Base-by-base conservation (phyloP, 495 filamentous ascomycete genomes). In the Penicillium mononematosum region DNA sequence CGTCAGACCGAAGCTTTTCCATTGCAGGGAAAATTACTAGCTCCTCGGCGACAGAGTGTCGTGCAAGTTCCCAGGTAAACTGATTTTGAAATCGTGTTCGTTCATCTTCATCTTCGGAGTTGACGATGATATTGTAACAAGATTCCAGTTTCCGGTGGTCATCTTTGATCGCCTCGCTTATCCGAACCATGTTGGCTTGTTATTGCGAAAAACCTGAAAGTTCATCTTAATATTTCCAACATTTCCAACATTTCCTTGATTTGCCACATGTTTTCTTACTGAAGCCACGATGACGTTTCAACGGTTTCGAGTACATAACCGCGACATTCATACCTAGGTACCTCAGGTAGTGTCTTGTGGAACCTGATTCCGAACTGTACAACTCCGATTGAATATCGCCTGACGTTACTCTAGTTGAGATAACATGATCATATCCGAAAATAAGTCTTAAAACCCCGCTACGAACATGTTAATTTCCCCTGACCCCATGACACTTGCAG, bases 51-150 rank as follows among this genome's bases (percentile, higher is more conserved):
- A 87, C 71, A 0, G 81, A 77, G 64, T 88, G 81, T n/a, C 85
- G 78, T 7, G 88, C 81, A 5, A 90, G 72, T 59, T 85, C 82
- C 88, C 87, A 90, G 14, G 82, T 82, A 51, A 88, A 85, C 53
- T 83, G 79, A 49, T 89, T 89, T 63, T 83, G 81, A 65, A 75
- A 88, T 14, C 78, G 70, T 0, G 67, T 70, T 54, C 78, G 77
- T 10, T 78, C 73, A 50, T 85, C 82, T 27, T 63, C 56, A 45
- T 86, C 78, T 6, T 58, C 73, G 7, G 80, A 64, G 24, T 70
- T 69, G 44, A 80, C 60, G 42, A 87, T 80, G 16, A 78, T 78
- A 43, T 82, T 66, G 66, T 85, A 83, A 67, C 79, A 83, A 4
- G 72, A 49, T 56, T 88, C 75, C 22, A 88, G 71, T 53, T 86